Evolutionary conservation across 2,329 filamentous ascomycete genomes (phyloP).

Genomic region (Alternaria brassicae): DNA sequence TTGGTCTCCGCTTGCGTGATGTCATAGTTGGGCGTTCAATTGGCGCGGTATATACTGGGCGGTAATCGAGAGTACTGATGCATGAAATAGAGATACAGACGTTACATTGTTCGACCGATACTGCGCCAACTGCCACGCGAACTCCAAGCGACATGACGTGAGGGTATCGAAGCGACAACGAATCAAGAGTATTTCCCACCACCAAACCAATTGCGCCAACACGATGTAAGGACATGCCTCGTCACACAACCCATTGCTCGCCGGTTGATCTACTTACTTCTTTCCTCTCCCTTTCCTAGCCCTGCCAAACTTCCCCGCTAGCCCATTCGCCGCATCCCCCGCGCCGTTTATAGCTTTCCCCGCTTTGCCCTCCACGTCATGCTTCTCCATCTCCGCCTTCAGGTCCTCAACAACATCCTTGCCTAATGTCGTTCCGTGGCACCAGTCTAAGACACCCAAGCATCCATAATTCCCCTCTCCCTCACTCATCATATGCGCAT

Average conservation of each 20-base stretch:
- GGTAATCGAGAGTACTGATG: constrained; percentile 39
- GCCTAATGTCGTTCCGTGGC: constrained; percentile 54
- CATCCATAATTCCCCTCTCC: constrained; percentile 68
- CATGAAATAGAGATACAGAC: constrained; percentile 38
- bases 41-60: constrained; percentile 30
- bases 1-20: constrained; percentile 45
- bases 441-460: constrained; percentile 62
- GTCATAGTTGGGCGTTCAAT: constrained; percentile 39
- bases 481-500: constrained; percentile 65
- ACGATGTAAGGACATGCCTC: not conserved
- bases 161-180: constrained; percentile 13
- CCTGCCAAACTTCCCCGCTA: constrained; percentile 38
- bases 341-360: constrained; percentile 47
- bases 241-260: not conserved
- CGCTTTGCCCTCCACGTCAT: constrained; percentile 56
- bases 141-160: constrained; percentile 10
- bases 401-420: constrained; percentile 65
- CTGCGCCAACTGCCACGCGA: constrained; percentile 15
- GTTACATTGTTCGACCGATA: constrained; percentile 26
- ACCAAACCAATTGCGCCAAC: constrained; percentile 6
- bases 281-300: constrained; percentile 38
- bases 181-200: constrained; percentile 4
- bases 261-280: constrained; percentile 18
- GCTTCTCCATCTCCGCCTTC: constrained; percentile 63
- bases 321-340: constrained; percentile 38